A percentile compares a stretch with the other conserved stretches of the same genome.
These are phyloP conservation scores for Biscogniauxia marginata DNA, from an alignment of 2,329 filamentous ascomycete species.

Conservation along the genomic window DNA sequence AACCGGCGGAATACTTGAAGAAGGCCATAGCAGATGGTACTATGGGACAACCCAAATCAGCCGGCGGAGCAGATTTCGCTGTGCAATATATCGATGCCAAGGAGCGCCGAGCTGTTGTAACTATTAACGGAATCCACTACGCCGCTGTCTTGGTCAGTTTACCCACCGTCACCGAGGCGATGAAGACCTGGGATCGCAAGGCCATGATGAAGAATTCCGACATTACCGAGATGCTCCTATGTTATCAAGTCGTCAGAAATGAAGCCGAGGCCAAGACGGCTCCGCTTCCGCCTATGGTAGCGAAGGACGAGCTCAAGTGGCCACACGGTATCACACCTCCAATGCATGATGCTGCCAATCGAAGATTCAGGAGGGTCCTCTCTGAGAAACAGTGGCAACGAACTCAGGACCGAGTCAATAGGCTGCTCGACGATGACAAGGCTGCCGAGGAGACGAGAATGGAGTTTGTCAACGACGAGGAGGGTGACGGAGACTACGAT, in stretches of 20 bases:
- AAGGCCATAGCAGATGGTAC: conserved; percentile 73
- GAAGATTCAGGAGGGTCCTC: conserved; percentile 79
- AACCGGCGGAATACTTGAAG: conserved; percentile 80
- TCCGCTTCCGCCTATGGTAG: conserved; percentile 70
- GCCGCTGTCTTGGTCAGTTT: conserved; percentile 80
- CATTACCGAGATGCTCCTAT: conserved; percentile 84
- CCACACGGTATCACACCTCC: conserved; percentile 86
- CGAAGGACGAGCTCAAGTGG: conserved; percentile 65
- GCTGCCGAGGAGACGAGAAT: conserved; percentile 59
- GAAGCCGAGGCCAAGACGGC: conserved; percentile 65
- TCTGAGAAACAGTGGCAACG: conserved; percentile 82
- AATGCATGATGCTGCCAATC: conserved; percentile 80
- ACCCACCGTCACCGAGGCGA: conserved; percentile 82
- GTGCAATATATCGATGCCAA: conserved; percentile 78
- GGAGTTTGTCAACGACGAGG: conserved; percentile 61
- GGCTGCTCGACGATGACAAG: conserved; percentile 68
- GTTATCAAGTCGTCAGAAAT: conserved; percentile 65
- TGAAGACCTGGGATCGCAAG: conserved; percentile 92
- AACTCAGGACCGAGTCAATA: conserved; percentile 76
- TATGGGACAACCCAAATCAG: conserved; percentile 63
- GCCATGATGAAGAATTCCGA: conserved; percentile 87
- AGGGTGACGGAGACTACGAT: conserved; percentile 32
- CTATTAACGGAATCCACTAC: conserved; percentile 67
- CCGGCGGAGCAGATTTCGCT: conserved; percentile 73
- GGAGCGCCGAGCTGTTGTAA: conserved; percentile 70